Evolutionary conservation across 2,329 filamentous ascomycete genomes (phyloP).

Genomic region (Hypoxylon sp.): DNA sequence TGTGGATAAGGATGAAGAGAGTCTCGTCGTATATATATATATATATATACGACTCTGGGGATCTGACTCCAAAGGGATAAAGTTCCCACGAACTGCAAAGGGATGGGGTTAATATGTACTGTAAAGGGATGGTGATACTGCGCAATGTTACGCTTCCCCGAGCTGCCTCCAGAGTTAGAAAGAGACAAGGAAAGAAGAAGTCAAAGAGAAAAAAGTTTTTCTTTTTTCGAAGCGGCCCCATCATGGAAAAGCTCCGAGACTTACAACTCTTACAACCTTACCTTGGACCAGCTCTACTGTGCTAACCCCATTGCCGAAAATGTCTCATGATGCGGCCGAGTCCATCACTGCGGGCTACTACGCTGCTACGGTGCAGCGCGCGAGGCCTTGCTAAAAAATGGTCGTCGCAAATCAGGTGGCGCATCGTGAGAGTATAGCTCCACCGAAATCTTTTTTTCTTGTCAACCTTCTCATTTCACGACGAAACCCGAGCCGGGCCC

Average conservation of each 20-base stretch:
- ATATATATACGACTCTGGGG: too few species aligned
- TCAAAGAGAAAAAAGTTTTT: slow-evolving; percentile 27
- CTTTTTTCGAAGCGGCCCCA: slow-evolving; percentile 15
- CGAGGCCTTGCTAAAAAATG: neutral
- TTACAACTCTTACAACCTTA: neutral
- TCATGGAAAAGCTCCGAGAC: slow-evolving; percentile 12
- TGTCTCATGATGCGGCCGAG: slow-evolving; percentile 30
- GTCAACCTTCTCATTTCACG: slow-evolving; percentile 9
- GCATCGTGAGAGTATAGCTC: slow-evolving; percentile 22
- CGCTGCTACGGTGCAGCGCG: neutral
- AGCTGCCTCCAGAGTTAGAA: slow-evolving; percentile 2
- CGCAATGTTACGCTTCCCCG: neutral
- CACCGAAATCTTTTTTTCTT: slow-evolving; percentile 28
- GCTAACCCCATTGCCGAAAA: slow-evolving; percentile 27
- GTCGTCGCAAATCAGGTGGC: slow-evolving; percentile 19
- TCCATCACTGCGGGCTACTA: slow-evolving; percentile 3
- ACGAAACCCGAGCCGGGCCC: slow-evolving; percentile 16
- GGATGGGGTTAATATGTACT: too few species aligned
- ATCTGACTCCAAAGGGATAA: too few species aligned
- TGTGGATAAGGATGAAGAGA: neutral
- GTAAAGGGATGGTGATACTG: too few species aligned
- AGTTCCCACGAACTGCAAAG: too few species aligned
- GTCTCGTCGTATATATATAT: slow-evolving; percentile 7
- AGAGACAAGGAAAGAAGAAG: too few species aligned
- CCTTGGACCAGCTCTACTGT: neutral